phyloP scores from a whole-genome alignment of 495 filamentous ascomycete species.

The Penicillium alfredii region DNA sequence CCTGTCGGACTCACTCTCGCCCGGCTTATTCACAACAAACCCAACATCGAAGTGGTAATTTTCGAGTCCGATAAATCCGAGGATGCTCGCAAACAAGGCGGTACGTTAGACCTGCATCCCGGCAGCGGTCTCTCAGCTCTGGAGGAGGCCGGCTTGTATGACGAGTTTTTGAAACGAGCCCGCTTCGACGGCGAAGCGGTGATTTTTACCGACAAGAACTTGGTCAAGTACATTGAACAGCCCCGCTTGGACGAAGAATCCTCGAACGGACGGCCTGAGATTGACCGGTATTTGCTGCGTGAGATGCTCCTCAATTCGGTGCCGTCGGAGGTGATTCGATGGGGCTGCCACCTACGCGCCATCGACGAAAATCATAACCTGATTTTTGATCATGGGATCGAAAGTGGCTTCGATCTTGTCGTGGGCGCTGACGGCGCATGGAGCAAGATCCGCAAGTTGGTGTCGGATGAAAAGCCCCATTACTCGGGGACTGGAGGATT shows the following conservation, averaged over 20 bases:
- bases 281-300: constrained; percentile 23
- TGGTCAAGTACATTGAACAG: constrained; percentile 12
- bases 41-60: constrained; percentile 28
- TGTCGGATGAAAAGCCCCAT: constrained; percentile 41
- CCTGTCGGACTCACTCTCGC: constrained; percentile 50
- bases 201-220: constrained; percentile 12
- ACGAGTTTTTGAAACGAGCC: constrained; percentile 40
- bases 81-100: constrained; percentile 37
- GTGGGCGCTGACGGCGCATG: constrained; percentile 59
- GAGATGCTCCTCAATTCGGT: constrained; percentile 26
- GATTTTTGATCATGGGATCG: constrained; percentile 13
- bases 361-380: constrained; percentile 19
- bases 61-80: constrained; percentile 44
- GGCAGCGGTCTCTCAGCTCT: constrained; percentile 46
- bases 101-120: constrained; percentile 52
- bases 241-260: constrained; percentile 1
- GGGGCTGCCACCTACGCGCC: constrained; percentile 15
- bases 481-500: constrained; percentile 41
- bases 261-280: constrained; percentile 24
- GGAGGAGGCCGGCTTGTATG: constrained; percentile 43
- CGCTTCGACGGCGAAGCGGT: constrained; percentile 42
- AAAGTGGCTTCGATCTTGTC: constrained; percentile 37
- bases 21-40: constrained; percentile 41
- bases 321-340: constrained; percentile 19
- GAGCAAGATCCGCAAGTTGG: constrained; percentile 43